Conservation (phyloP, 805 yeast genomes). For the Kluyveromyces wickerhamii region DNA sequence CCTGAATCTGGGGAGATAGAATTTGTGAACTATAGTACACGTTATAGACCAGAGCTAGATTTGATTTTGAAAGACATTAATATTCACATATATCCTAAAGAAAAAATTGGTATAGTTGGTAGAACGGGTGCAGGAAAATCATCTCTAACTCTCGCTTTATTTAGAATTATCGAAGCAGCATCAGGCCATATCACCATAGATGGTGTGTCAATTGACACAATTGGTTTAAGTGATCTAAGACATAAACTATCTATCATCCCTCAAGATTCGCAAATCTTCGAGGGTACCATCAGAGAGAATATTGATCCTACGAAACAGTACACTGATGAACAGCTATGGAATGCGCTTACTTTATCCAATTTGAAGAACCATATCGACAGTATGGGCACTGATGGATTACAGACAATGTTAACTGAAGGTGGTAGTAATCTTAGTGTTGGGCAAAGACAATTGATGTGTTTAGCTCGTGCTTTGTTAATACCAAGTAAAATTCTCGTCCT, state of each 20-base stretch:
- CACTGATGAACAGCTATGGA: slow-evolving; percentile 77
- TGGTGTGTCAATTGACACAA: slow-evolving; percentile 50
- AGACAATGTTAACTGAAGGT: slow-evolving; percentile 53
- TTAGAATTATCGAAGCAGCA: slow-evolving; percentile 75
- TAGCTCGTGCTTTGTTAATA: slow-evolving; percentile 68
- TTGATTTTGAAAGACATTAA: slow-evolving; percentile 64
- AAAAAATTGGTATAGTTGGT: slow-evolving; percentile 93
- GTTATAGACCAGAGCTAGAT: slow-evolving; percentile 76
- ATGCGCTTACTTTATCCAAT: slow-evolving; percentile 69
- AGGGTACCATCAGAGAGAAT: slow-evolving; percentile 78
- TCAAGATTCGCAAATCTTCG: slow-evolving; percentile 88
- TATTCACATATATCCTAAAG: slow-evolving; percentile 58
- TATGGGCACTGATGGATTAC: slow-evolving; percentile 50
- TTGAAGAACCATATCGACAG: slow-evolving; percentile 53
- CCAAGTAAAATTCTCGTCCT: slow-evolving; percentile 56
- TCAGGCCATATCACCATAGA: slow-evolving; percentile 68
- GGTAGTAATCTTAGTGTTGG: slow-evolving; percentile 70
- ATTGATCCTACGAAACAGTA: slow-evolving; percentile 71
- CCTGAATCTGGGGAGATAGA: slow-evolving; percentile 62
- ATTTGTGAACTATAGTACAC: slow-evolving; percentile 69
- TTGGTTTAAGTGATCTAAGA: slow-evolving; percentile 75
- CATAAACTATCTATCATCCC: slow-evolving; percentile 79
- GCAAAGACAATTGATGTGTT: slow-evolving; percentile 72
- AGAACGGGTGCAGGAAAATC: slow-evolving; percentile 97
- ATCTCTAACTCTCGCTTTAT: slow-evolving; percentile 73